phyloP scores from a whole-genome alignment of 768 basidiomycete genomes.

The Auriscalpium microsporum region DNA sequence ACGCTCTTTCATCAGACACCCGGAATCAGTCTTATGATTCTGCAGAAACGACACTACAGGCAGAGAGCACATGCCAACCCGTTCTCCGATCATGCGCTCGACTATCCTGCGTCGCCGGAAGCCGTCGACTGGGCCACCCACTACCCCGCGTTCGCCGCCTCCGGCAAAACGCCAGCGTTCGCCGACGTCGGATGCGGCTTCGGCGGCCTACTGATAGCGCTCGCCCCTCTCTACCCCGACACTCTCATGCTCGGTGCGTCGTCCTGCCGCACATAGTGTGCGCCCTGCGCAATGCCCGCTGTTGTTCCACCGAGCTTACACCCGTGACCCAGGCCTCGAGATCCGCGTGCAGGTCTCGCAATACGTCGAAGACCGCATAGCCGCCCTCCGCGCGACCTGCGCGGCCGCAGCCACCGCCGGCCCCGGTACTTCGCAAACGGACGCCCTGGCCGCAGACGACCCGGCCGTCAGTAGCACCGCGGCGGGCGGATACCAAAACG shows the following conservation, averaged over 20 bases:
- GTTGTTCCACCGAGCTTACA: neutral
- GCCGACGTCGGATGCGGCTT: conserved; percentile 98
- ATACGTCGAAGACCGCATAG: conserved; percentile 91
- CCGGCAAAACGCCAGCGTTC: conserved; percentile 74
- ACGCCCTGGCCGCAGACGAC: conserved; percentile 7
- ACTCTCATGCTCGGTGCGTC: conserved; percentile 84
- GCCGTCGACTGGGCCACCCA: conserved; percentile 76
- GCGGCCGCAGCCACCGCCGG: conserved; percentile 20
- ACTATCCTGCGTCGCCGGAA: conserved; percentile 73
- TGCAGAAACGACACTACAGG: conserved; percentile 74
- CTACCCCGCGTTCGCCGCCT: conserved; percentile 60
- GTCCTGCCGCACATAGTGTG: neutral
- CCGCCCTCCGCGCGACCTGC: conserved; percentile 70
- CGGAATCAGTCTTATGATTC: neutral
- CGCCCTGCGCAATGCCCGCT: too few relatives aligned
- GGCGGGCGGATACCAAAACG: conserved; percentile 65
- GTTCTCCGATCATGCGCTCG: conserved; percentile 81
- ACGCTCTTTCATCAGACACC: neutral
- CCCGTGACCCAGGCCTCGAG: conserved; percentile 67
- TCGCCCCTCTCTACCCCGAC: conserved; percentile 87
- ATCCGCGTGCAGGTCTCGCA: conserved; percentile 94
- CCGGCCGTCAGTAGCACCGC: conserved; percentile 15
- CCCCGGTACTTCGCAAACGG: neutral
- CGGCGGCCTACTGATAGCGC: conserved; percentile 82
- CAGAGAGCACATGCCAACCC: conserved; percentile 82